Percentiles rank a stretch among this genome's conserved stretches.
Evolutionary conservation across 192 early-diverging fungal genomes (phyloP).

Genomic region (Coemansia erecta): DNA sequence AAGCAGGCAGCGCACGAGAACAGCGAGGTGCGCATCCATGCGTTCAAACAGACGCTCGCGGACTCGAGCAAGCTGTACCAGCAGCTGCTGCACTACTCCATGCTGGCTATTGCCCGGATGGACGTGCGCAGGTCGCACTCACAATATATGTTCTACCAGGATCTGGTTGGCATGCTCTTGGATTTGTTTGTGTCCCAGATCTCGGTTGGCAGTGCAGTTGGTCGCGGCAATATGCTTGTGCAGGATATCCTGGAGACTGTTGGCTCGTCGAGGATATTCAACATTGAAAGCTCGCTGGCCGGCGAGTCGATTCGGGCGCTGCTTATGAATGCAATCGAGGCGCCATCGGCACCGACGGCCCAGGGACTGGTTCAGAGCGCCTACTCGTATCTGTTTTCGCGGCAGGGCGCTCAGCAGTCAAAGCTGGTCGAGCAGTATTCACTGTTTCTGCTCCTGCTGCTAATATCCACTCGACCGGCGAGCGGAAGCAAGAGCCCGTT

Average conservation of each 20-base stretch:
- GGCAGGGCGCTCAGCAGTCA: constrained; percentile 18
- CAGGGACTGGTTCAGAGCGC: constrained; percentile 41
- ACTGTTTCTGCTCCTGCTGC: constrained; percentile 31
- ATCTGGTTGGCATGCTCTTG: constrained; percentile 27
- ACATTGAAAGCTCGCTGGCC: constrained; percentile 34
- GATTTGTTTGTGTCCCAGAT: constrained; percentile 35
- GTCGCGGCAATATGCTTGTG: constrained; percentile 10
- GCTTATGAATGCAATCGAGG: constrained; percentile 23
- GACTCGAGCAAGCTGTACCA: constrained; percentile 28
- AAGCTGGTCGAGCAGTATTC: constrained; percentile 36
- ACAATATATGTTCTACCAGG: constrained; percentile 24
- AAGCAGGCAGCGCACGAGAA: constrained; percentile 30
- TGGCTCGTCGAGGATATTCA: constrained; percentile 35
- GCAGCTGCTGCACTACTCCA: constrained; percentile 35
- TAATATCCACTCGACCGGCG: constrained; percentile 18
- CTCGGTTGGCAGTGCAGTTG: not conserved
- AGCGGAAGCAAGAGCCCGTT: constrained; percentile 19
- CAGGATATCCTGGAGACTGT: constrained; percentile 27
- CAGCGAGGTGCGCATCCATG: constrained; percentile 38
- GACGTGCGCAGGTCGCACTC: constrained; percentile 29
- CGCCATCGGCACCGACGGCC: constrained; percentile 19
- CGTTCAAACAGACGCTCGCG: constrained; percentile 35
- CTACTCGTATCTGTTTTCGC: constrained; percentile 49
- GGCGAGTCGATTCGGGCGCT: constrained; percentile 24
- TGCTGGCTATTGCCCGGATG: constrained; percentile 33